Evolutionary conservation across 108 stramenopile genomes (phyloP).

Genomic region (Fistulifera pelliculosa): DNA sequence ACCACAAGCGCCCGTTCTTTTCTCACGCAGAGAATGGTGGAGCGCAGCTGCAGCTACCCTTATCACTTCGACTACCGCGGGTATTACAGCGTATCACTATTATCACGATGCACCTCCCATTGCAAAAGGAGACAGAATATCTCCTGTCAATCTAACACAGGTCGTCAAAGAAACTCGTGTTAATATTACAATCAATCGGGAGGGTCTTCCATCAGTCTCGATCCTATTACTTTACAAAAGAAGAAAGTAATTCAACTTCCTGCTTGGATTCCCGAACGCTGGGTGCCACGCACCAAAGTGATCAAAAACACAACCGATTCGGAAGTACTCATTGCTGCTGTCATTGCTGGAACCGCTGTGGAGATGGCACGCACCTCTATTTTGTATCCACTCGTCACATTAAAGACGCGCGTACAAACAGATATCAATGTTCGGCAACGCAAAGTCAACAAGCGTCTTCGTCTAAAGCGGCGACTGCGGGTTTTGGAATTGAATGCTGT

Average conservation of each 20-base stretch:
- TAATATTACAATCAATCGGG: constrained; percentile 29
- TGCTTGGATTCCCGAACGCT: constrained; percentile 25
- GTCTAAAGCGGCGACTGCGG: constrained; percentile 10
- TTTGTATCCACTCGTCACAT: constrained; percentile 61
- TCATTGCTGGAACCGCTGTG: constrained; percentile 53
- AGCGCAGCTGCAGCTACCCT: too few species aligned
- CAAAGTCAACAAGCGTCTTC: neutral
- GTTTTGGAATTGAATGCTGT: constrained; percentile 32
- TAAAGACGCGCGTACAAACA: constrained; percentile 68
- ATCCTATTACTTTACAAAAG: constrained; percentile 32
- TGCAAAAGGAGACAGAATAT: constrained; percentile 5
- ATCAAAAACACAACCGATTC: constrained; percentile 54
- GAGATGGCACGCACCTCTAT: constrained; percentile 63
- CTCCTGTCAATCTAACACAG: constrained; percentile 35
- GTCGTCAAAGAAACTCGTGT: constrained; percentile 33
- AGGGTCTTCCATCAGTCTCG: constrained; percentile 20
- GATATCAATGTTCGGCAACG: constrained; percentile 18
- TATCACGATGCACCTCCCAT: too few species aligned
- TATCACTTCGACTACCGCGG: too few species aligned
- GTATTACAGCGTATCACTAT: too few species aligned
- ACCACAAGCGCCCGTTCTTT: too few species aligned
- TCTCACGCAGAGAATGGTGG: too few species aligned
- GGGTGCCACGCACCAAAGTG: constrained; percentile 31
- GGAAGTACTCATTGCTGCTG: constrained; percentile 58
- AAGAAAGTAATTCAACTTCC: constrained; percentile 20